These are phyloP conservation scores for Boletales sp. DNA, from an alignment of 768 basidiomycete species.

Conservation along the genomic window DNA sequence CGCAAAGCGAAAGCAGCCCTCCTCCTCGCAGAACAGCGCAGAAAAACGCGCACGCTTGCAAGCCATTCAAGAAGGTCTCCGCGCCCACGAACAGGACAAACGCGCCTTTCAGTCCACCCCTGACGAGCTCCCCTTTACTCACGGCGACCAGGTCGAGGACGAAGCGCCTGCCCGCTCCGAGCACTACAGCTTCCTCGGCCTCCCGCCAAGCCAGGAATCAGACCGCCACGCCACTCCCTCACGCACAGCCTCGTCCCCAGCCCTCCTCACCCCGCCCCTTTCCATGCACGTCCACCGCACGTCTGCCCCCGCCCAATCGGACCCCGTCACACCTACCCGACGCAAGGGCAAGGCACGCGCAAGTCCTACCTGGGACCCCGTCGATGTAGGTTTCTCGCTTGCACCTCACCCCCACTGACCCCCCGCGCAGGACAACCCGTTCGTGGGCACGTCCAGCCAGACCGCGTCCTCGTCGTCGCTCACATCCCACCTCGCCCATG, in stretches of 20 bases:
- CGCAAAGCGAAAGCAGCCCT: constrained; percentile 2
- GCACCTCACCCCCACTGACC: too few species aligned
- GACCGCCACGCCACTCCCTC: constrained; percentile 16
- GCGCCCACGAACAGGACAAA: neutral
- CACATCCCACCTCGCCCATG: neutral
- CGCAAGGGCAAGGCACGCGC: constrained; percentile 24
- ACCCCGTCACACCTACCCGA: constrained; percentile 20
- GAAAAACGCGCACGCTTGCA: constrained; percentile 2
- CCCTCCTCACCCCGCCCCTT: constrained; percentile 19
- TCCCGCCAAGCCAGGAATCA: constrained; percentile 14
- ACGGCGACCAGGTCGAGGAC: neutral
- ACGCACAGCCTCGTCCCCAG: neutral
- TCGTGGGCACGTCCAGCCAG: too few species aligned
- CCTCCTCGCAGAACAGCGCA: neutral
- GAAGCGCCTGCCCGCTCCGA: too few species aligned
- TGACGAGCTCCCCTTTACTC: constrained; percentile 17
- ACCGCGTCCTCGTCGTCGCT: neutral
- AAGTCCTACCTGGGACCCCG: too few species aligned
- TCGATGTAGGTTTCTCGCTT: too few species aligned
- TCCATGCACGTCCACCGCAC: constrained; percentile 1
- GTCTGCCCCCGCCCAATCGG: neutral
- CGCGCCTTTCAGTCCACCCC: neutral
- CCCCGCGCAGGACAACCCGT: too few species aligned
- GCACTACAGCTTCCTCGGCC: constrained; percentile 20
- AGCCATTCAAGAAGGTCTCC: constrained; percentile 14